A percentile compares a stretch with the other conserved stretches of the same genome.
Evolutionary conservation across 2,329 filamentous ascomycete genomes (phyloP).

Genomic region (Neopestalotiopsis rosae): DNA sequence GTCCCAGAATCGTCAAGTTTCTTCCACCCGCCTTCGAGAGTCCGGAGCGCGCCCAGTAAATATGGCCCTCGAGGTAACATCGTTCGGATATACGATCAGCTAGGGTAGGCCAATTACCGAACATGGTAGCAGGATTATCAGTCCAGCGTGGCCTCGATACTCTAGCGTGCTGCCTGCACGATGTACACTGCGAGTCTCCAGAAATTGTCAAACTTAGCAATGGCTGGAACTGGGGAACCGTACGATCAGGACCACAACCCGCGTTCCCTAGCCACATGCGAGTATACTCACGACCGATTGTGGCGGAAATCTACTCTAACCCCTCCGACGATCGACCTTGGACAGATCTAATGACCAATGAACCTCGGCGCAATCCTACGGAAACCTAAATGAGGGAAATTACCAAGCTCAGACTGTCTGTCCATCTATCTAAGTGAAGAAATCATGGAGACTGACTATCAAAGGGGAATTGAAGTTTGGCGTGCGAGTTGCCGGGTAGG

Average conservation of each 20-base stretch:
- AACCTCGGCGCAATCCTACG: neutral
- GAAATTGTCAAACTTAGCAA: slow-evolving; percentile 1
- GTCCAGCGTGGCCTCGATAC: neutral
- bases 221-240: neutral
- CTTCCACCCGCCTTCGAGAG: neutral
- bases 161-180: neutral
- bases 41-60: neutral
- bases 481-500: neutral
- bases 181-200: neutral
- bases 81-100: neutral
- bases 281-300: neutral
- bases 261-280: neutral
- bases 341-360: neutral
- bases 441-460: neutral
- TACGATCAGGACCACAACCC: neutral
- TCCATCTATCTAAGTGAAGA: neutral
- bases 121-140: neutral
- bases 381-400: neutral
- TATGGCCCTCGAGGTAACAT: slow-evolving; percentile 8
- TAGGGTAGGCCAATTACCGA: slow-evolving; percentile 7
- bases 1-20: neutral
- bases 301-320: neutral
- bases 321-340: neutral
- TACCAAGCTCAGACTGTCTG: neutral
- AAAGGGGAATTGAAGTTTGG: neutral